Evolutionary conservation across 2,329 filamentous ascomycete species (phyloP), one percentile per base, ranked within the genome.

Genomic region (Ophiostoma sp.): DNA sequence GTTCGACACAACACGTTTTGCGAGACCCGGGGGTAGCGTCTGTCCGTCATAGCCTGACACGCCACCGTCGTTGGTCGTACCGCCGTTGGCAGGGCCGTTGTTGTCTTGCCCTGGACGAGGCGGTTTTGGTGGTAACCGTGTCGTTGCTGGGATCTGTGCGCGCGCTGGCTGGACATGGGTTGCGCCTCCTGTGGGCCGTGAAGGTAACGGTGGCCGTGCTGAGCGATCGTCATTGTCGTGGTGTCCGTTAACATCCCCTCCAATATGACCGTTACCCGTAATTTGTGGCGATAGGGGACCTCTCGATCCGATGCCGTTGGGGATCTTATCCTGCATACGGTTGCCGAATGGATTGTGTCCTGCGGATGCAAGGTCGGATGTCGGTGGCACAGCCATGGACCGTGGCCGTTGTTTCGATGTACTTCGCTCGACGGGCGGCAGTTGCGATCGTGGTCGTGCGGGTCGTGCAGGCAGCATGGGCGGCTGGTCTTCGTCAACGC

Each of bases 311-410:
- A 80, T 84, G 8, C 78, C 77, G 1, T 79, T 74, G 2, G 82
- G 84, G 76, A 85, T 85, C 9, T 77, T 75, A 25, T 86, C 85
- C 4, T 81, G 78, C 9, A 86, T 83, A 72, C 83, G 83, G 48
- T 87, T 83, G 74, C 82, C 83, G 28, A 86, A 75, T 0, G 85
- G 82, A 74, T 84, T 86, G 76, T 89, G 88, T 4, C 61, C 61
- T 45, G 86, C 76, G 0, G 87, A 86, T 2, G 87, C 87, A 2
- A 87, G 85, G 3, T 90, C 87, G 72, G 84, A 88, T 76, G 76
- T 69, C 1, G 74, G 52, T 9, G 74, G 66, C 1, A 50, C 66
- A 2, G 72, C 48, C 69, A 72, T 72, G 9, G 71, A 61, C 19
- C 42, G 33, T 31, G 69, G 63, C 68, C 42, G 59, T 8, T 17